Evolutionary conservation across 1,284 basidiomycete species (phyloP).

Genomic region (Farysia itapuensis): DNA sequence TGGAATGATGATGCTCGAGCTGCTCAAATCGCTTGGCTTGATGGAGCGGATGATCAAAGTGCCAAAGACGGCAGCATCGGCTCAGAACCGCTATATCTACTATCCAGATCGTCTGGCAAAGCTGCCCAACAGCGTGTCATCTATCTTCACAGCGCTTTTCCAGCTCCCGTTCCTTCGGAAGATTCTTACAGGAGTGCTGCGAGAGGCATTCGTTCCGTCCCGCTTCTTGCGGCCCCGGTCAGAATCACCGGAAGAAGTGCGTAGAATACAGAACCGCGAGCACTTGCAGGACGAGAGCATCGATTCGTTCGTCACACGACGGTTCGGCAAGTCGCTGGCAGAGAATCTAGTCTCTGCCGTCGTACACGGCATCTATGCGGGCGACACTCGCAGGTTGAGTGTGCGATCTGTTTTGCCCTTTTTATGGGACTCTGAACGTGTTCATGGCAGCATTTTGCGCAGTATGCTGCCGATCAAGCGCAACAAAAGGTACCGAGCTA

Average conservation of each 20-base stretch:
- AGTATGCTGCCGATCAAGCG: constrained; percentile 64
- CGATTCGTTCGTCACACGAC: constrained; percentile 73
- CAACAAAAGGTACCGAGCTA: constrained; percentile 26
- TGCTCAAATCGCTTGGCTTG: constrained; percentile 75
- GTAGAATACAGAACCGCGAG: constrained; percentile 20
- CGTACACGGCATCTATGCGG: constrained; percentile 89
- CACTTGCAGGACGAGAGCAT: constrained; percentile 73
- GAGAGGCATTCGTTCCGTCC: constrained; percentile 65
- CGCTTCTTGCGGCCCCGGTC: constrained; percentile 60
- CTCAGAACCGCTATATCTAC: constrained; percentile 73
- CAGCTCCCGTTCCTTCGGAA: constrained; percentile 44
- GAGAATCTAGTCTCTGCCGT: constrained; percentile 77
- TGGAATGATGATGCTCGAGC: constrained; percentile 67
- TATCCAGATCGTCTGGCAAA: constrained; percentile 65
- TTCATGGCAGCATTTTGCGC: constrained; percentile 70
- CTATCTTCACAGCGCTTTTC: constrained; percentile 55
- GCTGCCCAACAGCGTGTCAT: constrained; percentile 64
- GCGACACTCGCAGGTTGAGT: constrained; percentile 76
- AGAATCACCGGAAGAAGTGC: constrained; percentile 52
- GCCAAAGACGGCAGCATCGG: constrained; percentile 70
- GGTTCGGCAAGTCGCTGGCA: constrained; percentile 75
- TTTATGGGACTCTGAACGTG: constrained; percentile 72
- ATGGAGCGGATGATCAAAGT: constrained; percentile 68
- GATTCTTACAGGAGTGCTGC: constrained; percentile 55
- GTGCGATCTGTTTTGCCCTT: constrained; percentile 75